A percentile compares a stretch with the other conserved stretches of the same genome.
Evolutionary conservation across 2,329 filamentous ascomycete genomes (phyloP).

Genomic region (Colletotrichum spaethianum): DNA sequence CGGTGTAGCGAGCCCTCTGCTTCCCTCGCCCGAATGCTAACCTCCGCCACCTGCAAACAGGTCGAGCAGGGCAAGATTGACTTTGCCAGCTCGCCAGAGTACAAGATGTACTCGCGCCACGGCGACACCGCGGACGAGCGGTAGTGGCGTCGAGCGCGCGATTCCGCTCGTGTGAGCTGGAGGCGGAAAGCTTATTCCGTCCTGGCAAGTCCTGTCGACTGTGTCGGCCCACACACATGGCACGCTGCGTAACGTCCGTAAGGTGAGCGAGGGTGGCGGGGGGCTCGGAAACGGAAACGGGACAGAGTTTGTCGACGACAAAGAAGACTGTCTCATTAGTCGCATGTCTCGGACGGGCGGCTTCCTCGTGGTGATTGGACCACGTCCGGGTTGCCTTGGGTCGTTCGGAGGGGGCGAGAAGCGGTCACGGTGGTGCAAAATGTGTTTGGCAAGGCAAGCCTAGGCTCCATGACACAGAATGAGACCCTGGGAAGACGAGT

Average conservation of each 20-base stretch:
- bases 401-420: not conserved
- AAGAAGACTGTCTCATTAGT: not conserved
- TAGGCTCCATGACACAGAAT: no score
- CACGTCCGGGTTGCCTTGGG: not conserved
- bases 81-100: constrained; percentile 70
- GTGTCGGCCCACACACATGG: not conserved
- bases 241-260: not conserved
- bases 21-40: constrained; percentile 21
- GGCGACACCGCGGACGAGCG: constrained; percentile 62
- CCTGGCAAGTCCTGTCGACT: not conserved
- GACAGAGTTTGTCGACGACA: not conserved
- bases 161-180: not conserved
- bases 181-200: not conserved
- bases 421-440: not conserved
- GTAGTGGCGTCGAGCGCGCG: not conserved
- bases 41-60: constrained; percentile 68
- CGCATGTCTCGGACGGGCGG: not conserved
- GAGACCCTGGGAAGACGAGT: not conserved
- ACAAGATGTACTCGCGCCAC: constrained; percentile 74
- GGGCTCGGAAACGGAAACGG: not conserved
- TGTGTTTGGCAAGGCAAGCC: not conserved
- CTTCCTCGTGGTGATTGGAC: not conserved
- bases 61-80: constrained; percentile 73
- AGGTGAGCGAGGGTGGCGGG: not conserved
- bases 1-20: not conserved